Evolutionary conservation across 179 eudicot species (phyloP).

Genomic region (Amaranthus tricolor): DNA sequence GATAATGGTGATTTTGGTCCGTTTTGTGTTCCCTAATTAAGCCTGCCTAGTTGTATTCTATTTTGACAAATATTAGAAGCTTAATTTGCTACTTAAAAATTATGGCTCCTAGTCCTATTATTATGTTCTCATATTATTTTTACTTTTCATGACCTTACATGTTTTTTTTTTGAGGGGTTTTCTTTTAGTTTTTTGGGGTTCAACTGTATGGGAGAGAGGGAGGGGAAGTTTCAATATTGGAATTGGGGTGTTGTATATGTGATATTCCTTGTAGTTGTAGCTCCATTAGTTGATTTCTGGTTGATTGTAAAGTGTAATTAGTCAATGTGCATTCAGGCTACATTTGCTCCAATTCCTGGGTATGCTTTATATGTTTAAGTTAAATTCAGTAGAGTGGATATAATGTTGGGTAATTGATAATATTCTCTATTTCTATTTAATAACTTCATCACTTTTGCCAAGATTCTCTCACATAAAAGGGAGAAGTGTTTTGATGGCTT

Average conservation of each 20-base stretch:
- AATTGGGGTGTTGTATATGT: slow-evolving; percentile 14
- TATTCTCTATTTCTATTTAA: too few relatives aligned
- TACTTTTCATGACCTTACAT: not conserved
- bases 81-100: slow-evolving; percentile 19
- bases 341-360: not conserved
- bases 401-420: too few relatives aligned
- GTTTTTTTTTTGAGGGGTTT: not conserved
- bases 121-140: slow-evolving; percentile 6
- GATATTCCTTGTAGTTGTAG: slow-evolving; percentile 17
- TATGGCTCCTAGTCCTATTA: slow-evolving; percentile 9
- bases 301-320: not conserved
- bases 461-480: too few relatives aligned
- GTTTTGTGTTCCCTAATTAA: slow-evolving; percentile 21
- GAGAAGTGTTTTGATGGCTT: too few relatives aligned
- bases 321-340: not conserved
- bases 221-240: not conserved
- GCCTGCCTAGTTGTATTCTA: slow-evolving; percentile 24
- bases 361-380: too few relatives aligned
- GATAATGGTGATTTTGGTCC: slow-evolving; percentile 18
- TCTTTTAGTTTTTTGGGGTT: not conserved
- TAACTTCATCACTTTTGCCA: too few relatives aligned
- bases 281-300: not conserved
- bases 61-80: slow-evolving; percentile 11
- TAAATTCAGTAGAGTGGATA: too few relatives aligned
- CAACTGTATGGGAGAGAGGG: not conserved